Evolutionary conservation across 2,329 filamentous ascomycete genomes (phyloP).

Genomic region (Talaromyces sp.): DNA sequence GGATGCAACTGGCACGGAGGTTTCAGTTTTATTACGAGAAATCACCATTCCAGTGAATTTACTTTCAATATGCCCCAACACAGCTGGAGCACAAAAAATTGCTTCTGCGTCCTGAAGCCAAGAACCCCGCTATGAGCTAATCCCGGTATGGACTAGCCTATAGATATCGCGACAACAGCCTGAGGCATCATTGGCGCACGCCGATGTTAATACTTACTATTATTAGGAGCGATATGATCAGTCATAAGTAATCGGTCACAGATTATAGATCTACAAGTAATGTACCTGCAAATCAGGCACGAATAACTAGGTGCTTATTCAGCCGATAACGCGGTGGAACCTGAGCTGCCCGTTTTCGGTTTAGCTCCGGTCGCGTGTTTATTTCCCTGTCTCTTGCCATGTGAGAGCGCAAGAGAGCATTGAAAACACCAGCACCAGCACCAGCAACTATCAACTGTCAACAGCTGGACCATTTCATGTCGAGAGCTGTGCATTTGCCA

Average conservation of each 20-base stretch:
- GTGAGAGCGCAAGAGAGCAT: not conserved
- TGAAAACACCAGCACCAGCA: not conserved
- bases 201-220: too few species aligned
- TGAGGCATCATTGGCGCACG: not conserved
- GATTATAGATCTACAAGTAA: not conserved
- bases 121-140: not conserved
- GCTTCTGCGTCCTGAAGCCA: too few species aligned
- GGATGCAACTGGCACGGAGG: too few species aligned
- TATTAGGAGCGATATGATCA: not conserved
- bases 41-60: too few species aligned
- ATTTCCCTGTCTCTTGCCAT: not conserved
- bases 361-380: not conserved
- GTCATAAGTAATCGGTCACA: not conserved
- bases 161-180: not conserved
- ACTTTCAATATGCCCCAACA: too few species aligned
- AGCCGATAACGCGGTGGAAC: not conserved
- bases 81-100: too few species aligned
- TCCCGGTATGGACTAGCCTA: not conserved
- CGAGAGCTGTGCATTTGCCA: not conserved
- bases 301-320: not conserved
- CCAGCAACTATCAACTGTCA: not conserved
- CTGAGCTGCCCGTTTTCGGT: not conserved
- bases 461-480: not conserved
- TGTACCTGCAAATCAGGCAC: too few species aligned
- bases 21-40: too few species aligned